Conservation (phyloP, 208 protist genomes). For the Leishmania lainsoni region DNA sequence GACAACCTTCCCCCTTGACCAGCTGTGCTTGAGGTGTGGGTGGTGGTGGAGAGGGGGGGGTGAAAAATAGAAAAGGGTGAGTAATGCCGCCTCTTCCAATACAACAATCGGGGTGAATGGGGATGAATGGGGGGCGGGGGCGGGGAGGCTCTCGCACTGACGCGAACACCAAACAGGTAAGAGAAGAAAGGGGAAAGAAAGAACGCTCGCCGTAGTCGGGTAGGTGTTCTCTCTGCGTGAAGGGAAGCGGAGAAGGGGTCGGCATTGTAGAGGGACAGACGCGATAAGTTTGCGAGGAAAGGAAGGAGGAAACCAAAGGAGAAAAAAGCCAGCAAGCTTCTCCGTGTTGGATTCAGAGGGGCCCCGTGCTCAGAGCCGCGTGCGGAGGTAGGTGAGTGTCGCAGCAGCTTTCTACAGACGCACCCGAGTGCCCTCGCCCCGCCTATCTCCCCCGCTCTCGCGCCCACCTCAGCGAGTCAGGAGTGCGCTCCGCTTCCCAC, state of each 20-base stretch:
- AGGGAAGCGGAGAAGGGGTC: neutral
- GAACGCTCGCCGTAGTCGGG: neutral
- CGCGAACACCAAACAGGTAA: neutral
- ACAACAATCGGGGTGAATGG: neutral
- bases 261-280: neutral
- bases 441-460: neutral
- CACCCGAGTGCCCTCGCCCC: too few species aligned
- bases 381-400: neutral
- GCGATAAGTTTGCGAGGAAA: neutral
- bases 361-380: neutral
- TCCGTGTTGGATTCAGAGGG: neutral
- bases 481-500: neutral
- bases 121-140: too few species aligned
- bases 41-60: neutral
- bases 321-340: neutral
- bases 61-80: slow-evolving; percentile 3
- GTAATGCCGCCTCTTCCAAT: neutral
- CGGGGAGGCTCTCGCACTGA: neutral
- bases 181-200: neutral
- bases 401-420: neutral
- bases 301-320: neutral
- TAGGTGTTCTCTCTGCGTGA: neutral
- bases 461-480: neutral
- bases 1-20: neutral
- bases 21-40: neutral